phyloP scores from a whole-genome alignment of 1,139 yeast species.

The Wickerhamomyces sp. region DNA sequence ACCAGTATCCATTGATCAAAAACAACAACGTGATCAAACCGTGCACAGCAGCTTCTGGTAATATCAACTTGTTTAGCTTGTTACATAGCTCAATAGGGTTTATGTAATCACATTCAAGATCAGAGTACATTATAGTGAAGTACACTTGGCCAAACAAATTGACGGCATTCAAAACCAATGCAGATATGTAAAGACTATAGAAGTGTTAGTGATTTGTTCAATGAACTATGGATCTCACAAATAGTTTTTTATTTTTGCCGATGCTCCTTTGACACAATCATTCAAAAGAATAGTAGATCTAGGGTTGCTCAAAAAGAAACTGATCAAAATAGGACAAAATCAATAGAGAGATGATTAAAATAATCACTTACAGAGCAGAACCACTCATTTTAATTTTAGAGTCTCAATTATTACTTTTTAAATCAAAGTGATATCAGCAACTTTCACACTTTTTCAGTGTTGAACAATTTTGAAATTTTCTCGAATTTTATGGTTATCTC shows the following conservation, averaged over 20 bases:
- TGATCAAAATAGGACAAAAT: too few species aligned
- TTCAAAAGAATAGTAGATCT: too few species aligned
- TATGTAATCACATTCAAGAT: conserved; percentile 91
- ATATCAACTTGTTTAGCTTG: conserved; percentile 81
- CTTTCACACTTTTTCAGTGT: background rate
- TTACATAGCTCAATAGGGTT: conserved; percentile 96
- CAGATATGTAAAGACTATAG: conserved; percentile 57
- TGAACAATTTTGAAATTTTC: background rate
- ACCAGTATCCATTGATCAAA: conserved; percentile 90
- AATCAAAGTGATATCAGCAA: background rate
- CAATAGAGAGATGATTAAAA: background rate
- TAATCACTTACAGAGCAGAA: conserved; percentile 1
- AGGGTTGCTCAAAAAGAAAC: too few species aligned
- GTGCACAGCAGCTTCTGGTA: conserved; percentile 89
- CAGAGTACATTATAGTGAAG: conserved; percentile 90
- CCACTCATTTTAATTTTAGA: conserved; percentile 1
- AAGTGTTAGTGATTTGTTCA: background rate
- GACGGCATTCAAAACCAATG: conserved; percentile 82
- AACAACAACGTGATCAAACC: conserved; percentile 68
- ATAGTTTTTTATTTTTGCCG: too few species aligned
- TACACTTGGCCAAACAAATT: conserved; percentile 88
- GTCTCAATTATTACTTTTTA: background rate
- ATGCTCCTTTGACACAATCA: too few species aligned
- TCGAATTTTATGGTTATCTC: background rate
- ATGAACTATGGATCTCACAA: background rate